Conservation (phyloP, 2,329 filamentous ascomycete species). For the Emmonsiellopsis sp. region DNA sequence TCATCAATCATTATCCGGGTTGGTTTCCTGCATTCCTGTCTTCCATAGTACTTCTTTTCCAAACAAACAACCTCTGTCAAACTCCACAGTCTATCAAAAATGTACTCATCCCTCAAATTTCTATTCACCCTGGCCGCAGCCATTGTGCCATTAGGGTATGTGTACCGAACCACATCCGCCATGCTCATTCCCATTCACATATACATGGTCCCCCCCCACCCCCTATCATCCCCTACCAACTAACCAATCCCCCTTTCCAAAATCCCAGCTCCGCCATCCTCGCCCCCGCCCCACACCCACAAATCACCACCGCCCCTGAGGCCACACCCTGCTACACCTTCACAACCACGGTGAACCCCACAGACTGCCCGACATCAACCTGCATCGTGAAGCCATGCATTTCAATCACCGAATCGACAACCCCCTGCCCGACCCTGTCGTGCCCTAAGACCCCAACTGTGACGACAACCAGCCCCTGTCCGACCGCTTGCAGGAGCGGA, state of each 20-base stretch:
- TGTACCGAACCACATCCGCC: too few relatives aligned
- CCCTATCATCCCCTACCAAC: background rate
- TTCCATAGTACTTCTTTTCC: background rate
- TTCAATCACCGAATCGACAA: constrained; percentile 4
- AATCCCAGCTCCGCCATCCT: constrained; percentile 3
- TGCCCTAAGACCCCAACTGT: constrained; percentile 8
- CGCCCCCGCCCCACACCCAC: background rate
- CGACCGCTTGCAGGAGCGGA: constrained; percentile 8
- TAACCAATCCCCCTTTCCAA: background rate
- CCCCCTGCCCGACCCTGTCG: constrained; percentile 7
- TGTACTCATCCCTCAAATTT: background rate
- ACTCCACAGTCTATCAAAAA: background rate
- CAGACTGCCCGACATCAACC: constrained; percentile 1
- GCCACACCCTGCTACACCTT: constrained; percentile 10
- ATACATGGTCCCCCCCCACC: background rate
- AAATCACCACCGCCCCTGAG: background rate
- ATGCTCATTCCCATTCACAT: background rate
- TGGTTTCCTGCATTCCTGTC: background rate
- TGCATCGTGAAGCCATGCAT: constrained; percentile 11
- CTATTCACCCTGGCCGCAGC: background rate
- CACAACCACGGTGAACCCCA: constrained; percentile 7
- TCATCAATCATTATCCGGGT: background rate
- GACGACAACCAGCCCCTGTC: constrained; percentile 6
- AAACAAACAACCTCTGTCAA: too few relatives aligned
- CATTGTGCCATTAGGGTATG: background rate